Evolutionary conservation across 768 basidiomycete genomes (phyloP).

Genomic region (Ramaria rubella): DNA sequence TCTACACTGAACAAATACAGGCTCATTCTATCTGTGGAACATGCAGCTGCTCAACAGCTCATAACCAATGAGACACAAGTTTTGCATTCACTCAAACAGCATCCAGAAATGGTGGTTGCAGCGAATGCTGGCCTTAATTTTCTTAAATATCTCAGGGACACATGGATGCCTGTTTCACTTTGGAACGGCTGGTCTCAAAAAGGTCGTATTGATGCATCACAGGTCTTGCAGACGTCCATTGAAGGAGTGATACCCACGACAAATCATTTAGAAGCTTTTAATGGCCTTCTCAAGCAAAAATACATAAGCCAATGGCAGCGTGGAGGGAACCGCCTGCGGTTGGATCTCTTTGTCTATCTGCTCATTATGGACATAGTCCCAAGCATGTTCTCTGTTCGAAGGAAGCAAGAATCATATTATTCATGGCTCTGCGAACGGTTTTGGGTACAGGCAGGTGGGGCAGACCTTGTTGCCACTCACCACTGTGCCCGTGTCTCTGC

Average conservation of each 20-base stretch:
- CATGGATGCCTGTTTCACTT: conserved; percentile 16
- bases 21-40: conserved; percentile 17
- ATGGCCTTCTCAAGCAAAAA: conserved; percentile 25
- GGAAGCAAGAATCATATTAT: neutral
- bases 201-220: conserved; percentile 23
- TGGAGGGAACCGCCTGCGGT: conserved; percentile 25
- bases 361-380: conserved; percentile 20
- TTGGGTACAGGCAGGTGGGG: neutral
- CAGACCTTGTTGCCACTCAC: neutral
- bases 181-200: conserved; percentile 28
- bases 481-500: neutral
- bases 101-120: neutral
- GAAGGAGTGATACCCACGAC: conserved; percentile 24
- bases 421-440: neutral
- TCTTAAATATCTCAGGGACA: conserved; percentile 7
- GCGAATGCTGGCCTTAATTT: neutral
- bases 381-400: conserved; percentile 13
- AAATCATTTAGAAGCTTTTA: conserved; percentile 32
- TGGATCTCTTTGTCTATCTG: conserved; percentile 22
- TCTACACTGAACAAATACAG: conserved; percentile 12
- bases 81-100: conserved; percentile 13
- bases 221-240: conserved; percentile 18
- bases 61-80: conserved; percentile 18
- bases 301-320: conserved; percentile 24
- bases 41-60: conserved; percentile 25